These are phyloP conservation scores for Dendrobium catenatum DNA, from an alignment of 106 monocot genomes.

Conservation along the genomic window DNA sequence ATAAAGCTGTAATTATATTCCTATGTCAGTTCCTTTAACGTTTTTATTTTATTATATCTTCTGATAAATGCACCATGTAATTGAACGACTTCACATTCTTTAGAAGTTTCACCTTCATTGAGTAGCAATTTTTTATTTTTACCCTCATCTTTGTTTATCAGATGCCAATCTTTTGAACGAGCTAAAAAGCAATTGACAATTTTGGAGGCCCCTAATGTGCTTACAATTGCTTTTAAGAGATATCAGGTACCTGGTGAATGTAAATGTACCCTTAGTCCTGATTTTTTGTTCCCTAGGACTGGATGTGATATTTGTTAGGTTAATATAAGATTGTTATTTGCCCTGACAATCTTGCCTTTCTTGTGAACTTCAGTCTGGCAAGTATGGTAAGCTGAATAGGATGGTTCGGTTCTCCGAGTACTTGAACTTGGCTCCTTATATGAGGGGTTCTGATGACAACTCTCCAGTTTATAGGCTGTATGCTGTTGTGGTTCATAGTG, in stretches of 20 bases:
- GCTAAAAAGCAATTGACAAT: conserved; percentile 66
- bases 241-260: conserved; percentile 46
- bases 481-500: conserved; percentile 85
- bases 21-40: not conserved
- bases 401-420: conserved; percentile 62
- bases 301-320: not conserved
- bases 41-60: not conserved
- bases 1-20: not conserved
- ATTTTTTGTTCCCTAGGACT: not conserved
- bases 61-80: not conserved
- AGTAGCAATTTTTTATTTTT: not conserved
- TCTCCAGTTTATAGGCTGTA: conserved; percentile 74
- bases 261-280: not conserved
- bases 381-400: conserved; percentile 88
- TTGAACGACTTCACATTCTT: not conserved
- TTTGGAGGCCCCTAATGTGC: conserved; percentile 70
- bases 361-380: conserved; percentile 57
- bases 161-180: conserved; percentile 63
- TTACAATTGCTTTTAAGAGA: conserved; percentile 67
- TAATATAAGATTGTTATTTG: not conserved
- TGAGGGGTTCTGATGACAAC: conserved; percentile 54
- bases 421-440: conserved; percentile 62
- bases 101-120: not conserved
- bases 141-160: conserved; percentile 7
- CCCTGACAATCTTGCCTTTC: not conserved